These are phyloP conservation scores for Malus orientalis DNA, from an alignment of 306 rosid genomes.

Conservation along the genomic window DNA sequence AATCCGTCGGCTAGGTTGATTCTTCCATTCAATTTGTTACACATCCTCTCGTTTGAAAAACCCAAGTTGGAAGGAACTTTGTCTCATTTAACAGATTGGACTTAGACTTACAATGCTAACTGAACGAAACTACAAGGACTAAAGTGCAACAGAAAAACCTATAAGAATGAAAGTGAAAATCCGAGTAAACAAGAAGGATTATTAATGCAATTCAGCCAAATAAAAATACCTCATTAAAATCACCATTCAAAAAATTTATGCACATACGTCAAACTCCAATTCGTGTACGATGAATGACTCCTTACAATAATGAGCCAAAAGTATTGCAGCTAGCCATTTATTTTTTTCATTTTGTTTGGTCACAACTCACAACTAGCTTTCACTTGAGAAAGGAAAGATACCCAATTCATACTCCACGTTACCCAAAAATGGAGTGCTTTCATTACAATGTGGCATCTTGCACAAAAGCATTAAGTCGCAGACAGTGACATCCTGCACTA, in stretches of 20 bases:
- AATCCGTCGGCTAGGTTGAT: background rate
- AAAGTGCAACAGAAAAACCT: background rate
- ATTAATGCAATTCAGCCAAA: background rate
- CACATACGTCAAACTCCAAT: background rate
- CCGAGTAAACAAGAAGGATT: background rate
- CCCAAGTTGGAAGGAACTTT: background rate
- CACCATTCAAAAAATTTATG: background rate
- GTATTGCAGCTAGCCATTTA: background rate
- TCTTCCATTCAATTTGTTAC: too few species aligned
- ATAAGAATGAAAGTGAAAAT: background rate
- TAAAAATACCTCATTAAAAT: background rate
- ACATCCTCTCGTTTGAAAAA: too few species aligned
- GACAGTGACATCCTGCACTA: background rate
- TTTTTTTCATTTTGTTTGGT: background rate
- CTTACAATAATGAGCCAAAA: too few species aligned
- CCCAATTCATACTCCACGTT: background rate
- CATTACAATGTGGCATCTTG: too few species aligned
- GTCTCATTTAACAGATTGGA: background rate
- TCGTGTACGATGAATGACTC: too few species aligned
- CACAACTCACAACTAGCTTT: background rate
- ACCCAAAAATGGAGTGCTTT: background rate
- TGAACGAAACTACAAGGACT: background rate
- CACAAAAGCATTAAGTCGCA: too few species aligned
- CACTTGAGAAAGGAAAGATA: background rate
- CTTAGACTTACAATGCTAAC: background rate